Evolutionary conservation across 2,329 filamentous ascomycete genomes (phyloP), one percentile per base, ranked within the genome.

Genomic region (Colletotrichum viniferum): DNA sequence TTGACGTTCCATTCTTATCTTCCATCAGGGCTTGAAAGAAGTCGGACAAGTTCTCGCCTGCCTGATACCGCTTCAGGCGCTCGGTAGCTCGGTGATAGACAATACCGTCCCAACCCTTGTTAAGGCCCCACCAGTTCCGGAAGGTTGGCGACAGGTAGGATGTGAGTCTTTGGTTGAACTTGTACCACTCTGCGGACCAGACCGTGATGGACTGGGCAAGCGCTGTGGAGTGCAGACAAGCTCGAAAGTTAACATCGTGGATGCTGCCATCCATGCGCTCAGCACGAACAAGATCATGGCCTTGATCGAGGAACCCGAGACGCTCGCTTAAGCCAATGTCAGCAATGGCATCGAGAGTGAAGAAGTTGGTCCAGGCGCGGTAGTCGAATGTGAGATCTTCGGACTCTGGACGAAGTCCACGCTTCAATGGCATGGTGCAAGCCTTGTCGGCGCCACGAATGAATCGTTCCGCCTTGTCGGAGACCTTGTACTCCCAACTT

Each of bases 1-100:
- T 82, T 1, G 85, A 81, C 1, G 80, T 80, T 12, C 81, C 86
- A 28, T 85, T 82, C 68, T 84, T 86, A 63, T 86, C 83, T 13
- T 87, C 88, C 87, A 92, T 89, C 8, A 92, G 80, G 1, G 86
- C 84, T 61, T 88, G 84, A 83, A 92, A 91, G 81, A 92, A 91
- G 78, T 92, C 90, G 56, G 90, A 87, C 0, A 91, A 83, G 74
- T 88, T 88, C 79, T 92, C 90, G 24, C 90, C 90, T 1, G 82
- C 82, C 24, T 86, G 79, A 76, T 89, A 88, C 2, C 87, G 82
- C 71, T 86, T 43, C 12, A 70, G 28, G 2, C 71, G 66, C 13
- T 70, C 32, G 18, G 55, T 63, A n/a, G 71, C 55, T 9, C 56
- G 18, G 18, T 69, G 71, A n/a, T 70, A 70, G 16, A 63, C 68